Conservation (phyloP, 352 stramenopile species). For the Phytophthora sojae region DNA sequence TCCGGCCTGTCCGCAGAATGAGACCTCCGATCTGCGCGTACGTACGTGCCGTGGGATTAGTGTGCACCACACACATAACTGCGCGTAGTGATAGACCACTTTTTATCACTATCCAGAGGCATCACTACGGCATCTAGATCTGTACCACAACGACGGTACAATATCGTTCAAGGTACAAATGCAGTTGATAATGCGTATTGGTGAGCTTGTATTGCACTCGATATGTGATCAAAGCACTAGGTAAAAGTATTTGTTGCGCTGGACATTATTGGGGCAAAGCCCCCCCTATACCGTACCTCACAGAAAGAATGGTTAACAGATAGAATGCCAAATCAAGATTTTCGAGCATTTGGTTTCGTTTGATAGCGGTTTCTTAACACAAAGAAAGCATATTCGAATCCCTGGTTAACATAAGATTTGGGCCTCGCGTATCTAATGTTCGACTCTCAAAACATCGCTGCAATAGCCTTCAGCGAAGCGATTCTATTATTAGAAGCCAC, state of each 20-base stretch:
- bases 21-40: neutral
- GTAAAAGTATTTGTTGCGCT: no score
- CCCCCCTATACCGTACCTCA: neutral
- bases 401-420: neutral
- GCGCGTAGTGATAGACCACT: no score
- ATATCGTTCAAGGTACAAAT: no score
- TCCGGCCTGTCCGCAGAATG: neutral
- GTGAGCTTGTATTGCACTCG: no score
- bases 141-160: no score
- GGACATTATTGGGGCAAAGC: no score
- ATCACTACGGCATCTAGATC: no score
- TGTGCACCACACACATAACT: neutral
- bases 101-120: no score
- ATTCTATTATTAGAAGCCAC: neutral
- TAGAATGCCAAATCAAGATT: neutral
- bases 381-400: neutral
- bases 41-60: neutral
- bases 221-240: no score
- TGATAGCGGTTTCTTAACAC: neutral
- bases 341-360: slow-evolving; percentile 2
- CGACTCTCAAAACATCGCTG: neutral
- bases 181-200: no score
- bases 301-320: slow-evolving; percentile 1
- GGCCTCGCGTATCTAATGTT: neutral
- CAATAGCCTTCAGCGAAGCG: neutral